phyloP scores from a whole-genome alignment of 441 rosid genomes.

The Populus hybrid region DNA sequence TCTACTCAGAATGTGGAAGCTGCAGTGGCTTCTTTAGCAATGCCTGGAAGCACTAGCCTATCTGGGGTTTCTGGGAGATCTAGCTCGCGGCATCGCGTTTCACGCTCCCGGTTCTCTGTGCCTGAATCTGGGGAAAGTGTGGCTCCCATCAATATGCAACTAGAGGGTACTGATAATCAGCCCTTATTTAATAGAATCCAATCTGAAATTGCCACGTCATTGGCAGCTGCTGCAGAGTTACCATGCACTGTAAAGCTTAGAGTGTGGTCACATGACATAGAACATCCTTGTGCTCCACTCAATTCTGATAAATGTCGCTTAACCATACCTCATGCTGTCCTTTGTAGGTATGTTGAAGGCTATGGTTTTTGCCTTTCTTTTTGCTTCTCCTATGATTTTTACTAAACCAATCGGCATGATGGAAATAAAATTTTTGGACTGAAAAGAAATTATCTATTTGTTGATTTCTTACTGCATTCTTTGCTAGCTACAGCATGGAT shows the following conservation, averaged over 20 bases:
- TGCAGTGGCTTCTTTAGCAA: conserved; percentile 43
- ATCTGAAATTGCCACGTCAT: conserved; percentile 69
- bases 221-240: conserved; percentile 73
- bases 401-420: neutral
- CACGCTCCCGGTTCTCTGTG: conserved; percentile 37
- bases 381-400: neutral
- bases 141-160: conserved; percentile 33
- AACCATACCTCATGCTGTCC: conserved; percentile 81
- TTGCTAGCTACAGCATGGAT: neutral
- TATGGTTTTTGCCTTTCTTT: conserved; percentile 3
- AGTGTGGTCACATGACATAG: conserved; percentile 71
- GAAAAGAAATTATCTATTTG: neutral
- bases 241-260: conserved; percentile 89
- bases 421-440: neutral
- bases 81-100: conserved; percentile 39
- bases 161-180: conserved; percentile 41
- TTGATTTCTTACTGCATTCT: no score
- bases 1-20: conserved; percentile 47
- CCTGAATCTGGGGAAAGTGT: conserved; percentile 48
- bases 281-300: conserved; percentile 54
- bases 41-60: conserved; percentile 41
- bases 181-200: conserved; percentile 55
- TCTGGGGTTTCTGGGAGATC: conserved; percentile 60
- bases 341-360: conserved; percentile 61
- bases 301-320: conserved; percentile 53